These are phyloP conservation scores for Komagataella ulmi DNA, from an alignment of 805 yeast species.

Conservation along the genomic window DNA sequence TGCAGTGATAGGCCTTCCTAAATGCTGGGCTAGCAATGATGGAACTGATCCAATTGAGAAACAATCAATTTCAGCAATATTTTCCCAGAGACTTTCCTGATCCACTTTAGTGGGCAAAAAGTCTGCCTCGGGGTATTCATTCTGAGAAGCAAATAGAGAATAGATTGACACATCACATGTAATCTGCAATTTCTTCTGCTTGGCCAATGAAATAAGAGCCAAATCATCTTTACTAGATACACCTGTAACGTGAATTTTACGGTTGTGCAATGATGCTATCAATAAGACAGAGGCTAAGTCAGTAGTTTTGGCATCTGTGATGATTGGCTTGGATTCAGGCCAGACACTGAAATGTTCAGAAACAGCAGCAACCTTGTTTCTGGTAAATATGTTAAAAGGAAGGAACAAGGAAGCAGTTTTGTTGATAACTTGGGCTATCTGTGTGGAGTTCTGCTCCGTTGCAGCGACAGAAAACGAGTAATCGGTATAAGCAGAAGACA, in stretches of 20 bases:
- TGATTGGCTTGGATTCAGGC: conserved; percentile 75
- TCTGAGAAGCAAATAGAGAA: conserved; percentile 63
- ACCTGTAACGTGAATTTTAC: conserved; percentile 81
- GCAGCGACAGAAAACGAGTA: conserved; percentile 78
- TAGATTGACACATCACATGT: conserved; percentile 84
- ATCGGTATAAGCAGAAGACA: conserved; percentile 63
- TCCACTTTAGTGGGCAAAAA: conserved; percentile 75
- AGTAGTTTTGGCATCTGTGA: conserved; percentile 86
- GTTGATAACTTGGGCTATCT: conserved; percentile 45
- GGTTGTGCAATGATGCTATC: conserved; percentile 75
- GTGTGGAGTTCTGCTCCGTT: conserved; percentile 50
- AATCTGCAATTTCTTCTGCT: conserved; percentile 66
- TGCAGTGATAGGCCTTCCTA: conserved; percentile 45
- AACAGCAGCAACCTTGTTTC: conserved; percentile 62
- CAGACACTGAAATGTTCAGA: conserved; percentile 71
- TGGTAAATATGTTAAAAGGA: conserved; percentile 62
- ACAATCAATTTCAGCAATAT: conserved; percentile 62
- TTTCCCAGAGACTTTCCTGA: conserved; percentile 72
- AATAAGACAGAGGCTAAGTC: conserved; percentile 86
- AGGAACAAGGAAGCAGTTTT: conserved; percentile 70
- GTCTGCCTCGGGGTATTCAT: conserved; percentile 54
- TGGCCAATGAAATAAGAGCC: conserved; percentile 72
- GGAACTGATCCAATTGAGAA: conserved; percentile 81
- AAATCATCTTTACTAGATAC: conserved; percentile 74
- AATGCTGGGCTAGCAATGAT: conserved; percentile 50